Base-by-base conservation (phyloP, 805 yeast genomes). In the Pichia scutulata region DNA sequence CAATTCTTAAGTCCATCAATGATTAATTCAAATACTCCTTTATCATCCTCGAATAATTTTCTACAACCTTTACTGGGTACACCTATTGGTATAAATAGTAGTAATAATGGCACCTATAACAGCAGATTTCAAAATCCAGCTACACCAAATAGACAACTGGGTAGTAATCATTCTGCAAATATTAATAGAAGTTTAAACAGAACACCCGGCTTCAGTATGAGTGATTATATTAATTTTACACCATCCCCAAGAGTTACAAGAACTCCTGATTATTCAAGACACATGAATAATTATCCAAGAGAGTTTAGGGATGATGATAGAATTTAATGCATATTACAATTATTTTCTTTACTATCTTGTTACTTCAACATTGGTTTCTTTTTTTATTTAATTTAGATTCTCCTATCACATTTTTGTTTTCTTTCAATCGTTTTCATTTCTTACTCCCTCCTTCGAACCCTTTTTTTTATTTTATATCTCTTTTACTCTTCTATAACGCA, bases 141-240 rank as follows among this genome's bases (percentile, higher is more conserved):
- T 26, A 57, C 64, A 4, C 68, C 70, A 18, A 55, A 51, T 47
- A 55, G 48, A 41, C 39, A 41, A 24, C 16, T 46, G 36, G 39
- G 36, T 26, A 26, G 7, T 12, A 21, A 16, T 43, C 30, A 19
- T 40, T 4, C 21, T 26, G n/a, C 12, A 7, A 26, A 13, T 8
- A 12, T 22, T 13, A 42, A 41, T 39, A 30, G 49, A 50, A 44
- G 45, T 48, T 65, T 76, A 9, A 59, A 58, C 37, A 66, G 67
- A 55, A 84, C 86, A 0, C 84, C 84, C 1, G 85, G 84, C 2
- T 86, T 87, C 69, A 86, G 87, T 65, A 80, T 87, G 82, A 82
- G 80, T 61, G 96, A 87, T 62, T 87, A 86, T 63, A 84, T 88
- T 39, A 84, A 87, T 61, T 82, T 83, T 62, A 81, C 90, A 1